Conservation (phyloP, 805 yeast species). For the Zygosaccharomyces bailii region DNA sequence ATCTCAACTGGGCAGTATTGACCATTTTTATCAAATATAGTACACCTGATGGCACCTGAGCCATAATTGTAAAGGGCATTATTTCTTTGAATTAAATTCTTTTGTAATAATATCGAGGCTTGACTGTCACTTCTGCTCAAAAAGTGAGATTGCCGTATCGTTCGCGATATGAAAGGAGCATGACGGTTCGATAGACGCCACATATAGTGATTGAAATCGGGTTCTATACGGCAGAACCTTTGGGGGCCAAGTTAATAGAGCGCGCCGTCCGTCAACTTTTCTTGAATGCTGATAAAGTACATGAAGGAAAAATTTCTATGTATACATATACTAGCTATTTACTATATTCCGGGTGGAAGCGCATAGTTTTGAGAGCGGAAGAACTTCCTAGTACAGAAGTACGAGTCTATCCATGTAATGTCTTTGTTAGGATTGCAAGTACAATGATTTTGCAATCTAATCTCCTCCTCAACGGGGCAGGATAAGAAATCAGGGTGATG, state of each 20-base stretch:
- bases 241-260: not conserved
- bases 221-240: not conserved
- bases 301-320: not conserved
- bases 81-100: constrained; percentile 39
- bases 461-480: constrained; percentile 54
- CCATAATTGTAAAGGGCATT: constrained; percentile 35
- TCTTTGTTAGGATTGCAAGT: constrained; percentile 55
- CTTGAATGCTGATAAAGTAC: not conserved
- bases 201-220: not conserved
- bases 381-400: constrained; percentile 63
- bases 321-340: not conserved
- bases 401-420: constrained; percentile 66
- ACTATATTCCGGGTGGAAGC: constrained; percentile 20
- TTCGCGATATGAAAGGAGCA: not conserved
- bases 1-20: constrained; percentile 63
- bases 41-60: constrained; percentile 59
- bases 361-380: constrained; percentile 37
- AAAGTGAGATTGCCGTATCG: not conserved
- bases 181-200: not conserved
- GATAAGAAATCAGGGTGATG: constrained; percentile 64
- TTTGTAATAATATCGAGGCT: constrained; percentile 37
- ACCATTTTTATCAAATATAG: constrained; percentile 70
- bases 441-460: constrained; percentile 61
- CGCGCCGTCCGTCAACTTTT: not conserved
- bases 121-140: constrained; percentile 9